Base-by-base conservation (phyloP, 2,329 filamentous ascomycete genomes). In the Xylaria sp. region DNA sequence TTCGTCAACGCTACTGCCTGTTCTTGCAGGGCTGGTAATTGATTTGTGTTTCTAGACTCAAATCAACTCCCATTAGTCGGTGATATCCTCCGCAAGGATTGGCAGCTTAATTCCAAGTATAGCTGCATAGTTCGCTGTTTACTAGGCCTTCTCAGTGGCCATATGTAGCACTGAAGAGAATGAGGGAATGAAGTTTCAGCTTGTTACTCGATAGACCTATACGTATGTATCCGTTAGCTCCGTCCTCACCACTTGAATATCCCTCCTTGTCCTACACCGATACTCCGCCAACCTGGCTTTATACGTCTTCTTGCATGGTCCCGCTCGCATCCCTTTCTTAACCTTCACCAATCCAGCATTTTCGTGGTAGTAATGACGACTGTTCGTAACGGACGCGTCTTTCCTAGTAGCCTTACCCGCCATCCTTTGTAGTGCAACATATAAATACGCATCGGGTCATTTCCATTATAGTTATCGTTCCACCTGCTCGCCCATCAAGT, bases 361-460 rank as follows among this genome's bases (percentile, higher is more conserved):
- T 58, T 66, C 68, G 65, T 71, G 62, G 61, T 61, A 31, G 40
- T 40, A 36, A 58, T 57, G 57, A 63, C 61, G 65, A 63, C 54
- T 65, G 31, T 40, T n/a, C n/a, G 40, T 59, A 48, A 68, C 71
- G 59, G 67, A 59, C 49, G 56, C 58, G 58, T 60, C 54, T 62
- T 28, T 62, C 31, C 57, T 13, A 67, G 56, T 46, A 67, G 66
- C 46, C 62, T 58, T 54, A 46, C 48, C 56, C 54, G 61, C 65
- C 62, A 68, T 51, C 17, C 56, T 42, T 56, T 63, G 66, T 74
- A 59, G 69, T 77, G 68, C 75, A 73, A 74, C 74, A 76, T 77
- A 77, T 75, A 78, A 75, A 76, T 71, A 67, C 62, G 64, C 65
- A 67, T 73, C 72, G 66, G 73, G 70, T 71, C 72, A 56, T 72